Evolutionary conservation across 129 eudicot genomes (phyloP), one percentile per base, ranked within the genome.

Genomic region (Ambrosia artemisiifolia): DNA sequence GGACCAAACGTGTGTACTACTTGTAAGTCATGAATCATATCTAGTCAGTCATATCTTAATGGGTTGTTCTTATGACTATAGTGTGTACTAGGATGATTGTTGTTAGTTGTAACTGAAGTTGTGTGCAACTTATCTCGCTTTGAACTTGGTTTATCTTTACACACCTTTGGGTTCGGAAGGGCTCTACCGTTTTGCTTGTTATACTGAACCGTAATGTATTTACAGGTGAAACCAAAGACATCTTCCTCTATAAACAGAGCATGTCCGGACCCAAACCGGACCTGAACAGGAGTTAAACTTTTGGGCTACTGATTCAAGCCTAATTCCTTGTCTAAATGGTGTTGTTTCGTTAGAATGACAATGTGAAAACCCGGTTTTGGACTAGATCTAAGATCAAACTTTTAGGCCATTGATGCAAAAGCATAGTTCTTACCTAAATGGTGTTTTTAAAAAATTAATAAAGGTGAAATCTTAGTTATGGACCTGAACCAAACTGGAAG

Each of bases 201-300:
- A 59, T 59, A 59, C 65, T 59, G 42, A 59, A 59, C 35, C 63
- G 12, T 16, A 16, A 30, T 56, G 63, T 11, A 56, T 56, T 56
- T 56, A 28, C 11, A 59, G 65, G 65, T 59, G 65, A 59, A 59
- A 59, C 65, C 40, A 59, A 59, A 30, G 65, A 59, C 65, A 59
- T 30, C 63, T 24, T 55, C 38, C 3, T 59, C 65, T 59, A 32
- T 59, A 59, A 59, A 28, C 65, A 28, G 65, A 5, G 42, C 65
- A 11, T 11, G 42, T 59, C 14, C 19, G 38, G 42, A 32, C 65
- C 3, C 10, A 28, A 12, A 59, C 65, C 17, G 18, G 65, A 30
- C 42, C 35, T 56, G 7, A 24, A 19, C 61, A 54, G 33, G 61
- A 54, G 32, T 54, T 12, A 9, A 50, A 50, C 7, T 50, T n/a